phyloP scores from a whole-genome alignment of 2,329 filamentous ascomycete species.

The Diplodia corticola region DNA sequence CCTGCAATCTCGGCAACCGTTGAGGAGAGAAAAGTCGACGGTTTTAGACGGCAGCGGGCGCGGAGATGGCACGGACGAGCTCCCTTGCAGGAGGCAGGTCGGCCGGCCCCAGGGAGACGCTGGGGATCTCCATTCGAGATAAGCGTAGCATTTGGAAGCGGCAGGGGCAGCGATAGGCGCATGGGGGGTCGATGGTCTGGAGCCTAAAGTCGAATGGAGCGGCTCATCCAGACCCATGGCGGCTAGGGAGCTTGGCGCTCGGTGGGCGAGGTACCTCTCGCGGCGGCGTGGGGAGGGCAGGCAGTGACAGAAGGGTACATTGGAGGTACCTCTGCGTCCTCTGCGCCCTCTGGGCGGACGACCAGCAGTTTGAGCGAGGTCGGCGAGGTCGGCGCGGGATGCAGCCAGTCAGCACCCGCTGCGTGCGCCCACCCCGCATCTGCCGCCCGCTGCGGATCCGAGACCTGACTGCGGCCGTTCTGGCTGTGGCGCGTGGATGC shows the following conservation, averaged over 20 bases:
- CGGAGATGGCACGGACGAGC: neutral
- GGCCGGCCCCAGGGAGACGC: constrained; percentile 2
- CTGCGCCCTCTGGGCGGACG: no score
- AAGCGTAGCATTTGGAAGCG: neutral
- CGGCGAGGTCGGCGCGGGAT: constrained; percentile 6
- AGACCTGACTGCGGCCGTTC: neutral
- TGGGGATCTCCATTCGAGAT: constrained; percentile 3
- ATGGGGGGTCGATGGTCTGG: neutral
- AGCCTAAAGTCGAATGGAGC: neutral
- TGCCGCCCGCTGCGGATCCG: constrained; percentile 5
- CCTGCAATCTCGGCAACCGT: neutral
- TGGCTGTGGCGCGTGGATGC: constrained; percentile 4
- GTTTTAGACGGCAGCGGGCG: neutral
- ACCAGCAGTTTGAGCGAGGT: neutral
- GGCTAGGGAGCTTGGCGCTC: neutral
- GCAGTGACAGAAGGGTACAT: constrained; percentile 6
- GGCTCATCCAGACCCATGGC: constrained; percentile 6
- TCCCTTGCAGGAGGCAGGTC: neutral
- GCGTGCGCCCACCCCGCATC: neutral
- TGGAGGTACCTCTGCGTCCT: neutral
- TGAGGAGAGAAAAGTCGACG: neutral
- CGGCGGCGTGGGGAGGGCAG: neutral
- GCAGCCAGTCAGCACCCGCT: constrained; percentile 3
- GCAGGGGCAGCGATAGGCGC: constrained; percentile 11
- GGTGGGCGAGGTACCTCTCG: neutral